These are phyloP conservation scores for Fusarium circinatum DNA, from an alignment of 2,329 filamentous ascomycete species.

Conservation along the genomic window DNA sequence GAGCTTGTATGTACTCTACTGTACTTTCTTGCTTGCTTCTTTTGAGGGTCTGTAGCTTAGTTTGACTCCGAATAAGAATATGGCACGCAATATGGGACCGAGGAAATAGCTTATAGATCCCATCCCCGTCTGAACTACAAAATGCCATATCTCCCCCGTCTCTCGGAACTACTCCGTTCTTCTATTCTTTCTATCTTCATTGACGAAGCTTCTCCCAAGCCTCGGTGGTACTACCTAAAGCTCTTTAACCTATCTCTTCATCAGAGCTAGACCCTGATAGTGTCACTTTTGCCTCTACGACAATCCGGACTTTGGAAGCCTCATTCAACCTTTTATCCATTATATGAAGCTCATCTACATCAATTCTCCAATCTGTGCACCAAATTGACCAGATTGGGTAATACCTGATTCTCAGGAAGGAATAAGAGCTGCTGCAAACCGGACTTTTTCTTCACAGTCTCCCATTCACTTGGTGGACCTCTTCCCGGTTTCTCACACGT, in stretches of 20 bases:
- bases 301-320: conserved; percentile 1
- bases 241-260: neutral
- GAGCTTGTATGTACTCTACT: neutral
- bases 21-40: conserved; percentile 16
- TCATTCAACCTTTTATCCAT: conserved; percentile 1
- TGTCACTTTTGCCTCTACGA: conserved; percentile 10
- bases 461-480: conserved; percentile 16
- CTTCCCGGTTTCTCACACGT: neutral
- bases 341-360: conserved; percentile 1
- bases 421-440: conserved; percentile 19
- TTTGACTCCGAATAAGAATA: conserved; percentile 22
- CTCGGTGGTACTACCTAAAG: conserved; percentile 14
- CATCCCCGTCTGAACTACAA: conserved; percentile 40
- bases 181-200: conserved; percentile 30
- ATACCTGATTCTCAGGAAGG: conserved; percentile 15
- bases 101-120: conserved; percentile 37
- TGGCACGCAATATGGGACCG: conserved; percentile 27
- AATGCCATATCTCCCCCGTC: conserved; percentile 40
- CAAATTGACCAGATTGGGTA: conserved; percentile 22
- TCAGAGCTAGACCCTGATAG: conserved; percentile 2
- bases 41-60: conserved; percentile 33
- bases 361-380: neutral
- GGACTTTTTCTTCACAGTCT: conserved; percentile 20
- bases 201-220: conserved; percentile 20
- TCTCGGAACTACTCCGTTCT: conserved; percentile 22